A percentile compares a stretch with the other conserved stretches of the same genome.
These are phyloP conservation scores for Penicillium verrucosum DNA, from an alignment of 2,329 filamentous ascomycete species.

Conservation along the genomic window DNA sequence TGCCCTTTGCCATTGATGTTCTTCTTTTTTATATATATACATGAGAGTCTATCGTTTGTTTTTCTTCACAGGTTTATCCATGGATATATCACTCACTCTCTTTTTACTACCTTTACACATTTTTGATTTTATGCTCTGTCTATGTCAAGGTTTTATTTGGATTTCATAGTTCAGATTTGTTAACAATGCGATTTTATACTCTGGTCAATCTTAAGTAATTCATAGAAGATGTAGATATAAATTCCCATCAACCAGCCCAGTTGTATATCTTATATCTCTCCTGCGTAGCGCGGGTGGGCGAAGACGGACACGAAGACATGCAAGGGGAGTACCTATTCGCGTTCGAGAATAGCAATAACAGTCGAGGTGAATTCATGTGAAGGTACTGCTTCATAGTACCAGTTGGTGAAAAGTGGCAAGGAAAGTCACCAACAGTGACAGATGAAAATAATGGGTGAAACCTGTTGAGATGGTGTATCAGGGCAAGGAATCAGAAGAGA, in stretches of 20 bases:
- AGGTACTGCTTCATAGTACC: too few relatives aligned
- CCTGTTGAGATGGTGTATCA: not conserved
- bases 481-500: not conserved
- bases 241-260: not conserved
- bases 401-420: not conserved
- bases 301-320: not conserved
- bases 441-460: not conserved
- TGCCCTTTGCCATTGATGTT: not conserved
- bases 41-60: not conserved
- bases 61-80: not conserved
- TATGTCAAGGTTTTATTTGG: not conserved
- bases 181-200: not conserved
- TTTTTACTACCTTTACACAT: not conserved
- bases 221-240: not conserved
- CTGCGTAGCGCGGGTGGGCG: not conserved
- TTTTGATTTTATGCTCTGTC: not conserved
- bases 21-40: not conserved
- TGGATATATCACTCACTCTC: too few relatives aligned
- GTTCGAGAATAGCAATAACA: not conserved
- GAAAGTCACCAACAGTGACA: not conserved
- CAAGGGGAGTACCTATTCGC: not conserved
- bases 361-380: not conserved
- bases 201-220: too few relatives aligned
- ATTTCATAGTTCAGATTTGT: too few relatives aligned
- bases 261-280: not conserved